These are phyloP conservation scores for Lentinus tigrinus DNA, from an alignment of 768 basidiomycete species.

Conservation along the genomic window DNA sequence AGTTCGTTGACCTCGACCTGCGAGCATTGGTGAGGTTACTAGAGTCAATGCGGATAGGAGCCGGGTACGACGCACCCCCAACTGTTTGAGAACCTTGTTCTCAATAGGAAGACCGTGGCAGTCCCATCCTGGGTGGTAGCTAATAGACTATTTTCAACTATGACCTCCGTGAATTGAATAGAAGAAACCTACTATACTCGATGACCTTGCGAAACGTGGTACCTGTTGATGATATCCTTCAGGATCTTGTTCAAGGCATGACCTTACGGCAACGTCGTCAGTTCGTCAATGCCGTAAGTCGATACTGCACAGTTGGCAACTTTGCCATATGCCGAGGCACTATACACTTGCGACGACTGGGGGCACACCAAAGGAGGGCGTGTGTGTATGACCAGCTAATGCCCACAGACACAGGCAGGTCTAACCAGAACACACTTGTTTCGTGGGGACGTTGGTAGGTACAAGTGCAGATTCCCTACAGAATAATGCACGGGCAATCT, in stretches of 20 bases:
- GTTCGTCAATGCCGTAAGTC: neutral
- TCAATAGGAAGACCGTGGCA: conserved; percentile 98
- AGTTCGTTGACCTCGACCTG: conserved; percentile 24
- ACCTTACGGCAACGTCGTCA: conserved; percentile 43
- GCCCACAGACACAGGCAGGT: too few relatives aligned
- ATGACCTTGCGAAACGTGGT: conserved; percentile 72
- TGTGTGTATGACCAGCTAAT: too few relatives aligned
- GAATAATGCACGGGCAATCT: too few relatives aligned
- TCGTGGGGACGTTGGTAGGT: too few relatives aligned
- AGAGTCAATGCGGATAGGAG: neutral
- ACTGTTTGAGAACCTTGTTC: conserved; percentile 81
- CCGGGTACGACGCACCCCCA: conserved; percentile 49
- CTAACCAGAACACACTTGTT: too few relatives aligned
- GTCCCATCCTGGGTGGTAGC: conserved; percentile 96
- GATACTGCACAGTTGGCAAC: neutral
- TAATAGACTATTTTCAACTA: conserved; percentile 28
- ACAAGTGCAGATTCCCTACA: too few relatives aligned
- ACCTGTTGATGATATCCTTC: conserved; percentile 95
- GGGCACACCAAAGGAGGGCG: too few relatives aligned
- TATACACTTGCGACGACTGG: too few relatives aligned
- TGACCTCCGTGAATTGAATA: neutral
- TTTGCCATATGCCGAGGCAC: too few relatives aligned
- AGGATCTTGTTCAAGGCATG: conserved; percentile 95
- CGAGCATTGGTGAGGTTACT: neutral
- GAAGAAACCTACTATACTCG: conserved; percentile 71